Evolutionary conservation across 345 rosid genomes (phyloP).

Genomic region (Eutrema yunnanense): DNA sequence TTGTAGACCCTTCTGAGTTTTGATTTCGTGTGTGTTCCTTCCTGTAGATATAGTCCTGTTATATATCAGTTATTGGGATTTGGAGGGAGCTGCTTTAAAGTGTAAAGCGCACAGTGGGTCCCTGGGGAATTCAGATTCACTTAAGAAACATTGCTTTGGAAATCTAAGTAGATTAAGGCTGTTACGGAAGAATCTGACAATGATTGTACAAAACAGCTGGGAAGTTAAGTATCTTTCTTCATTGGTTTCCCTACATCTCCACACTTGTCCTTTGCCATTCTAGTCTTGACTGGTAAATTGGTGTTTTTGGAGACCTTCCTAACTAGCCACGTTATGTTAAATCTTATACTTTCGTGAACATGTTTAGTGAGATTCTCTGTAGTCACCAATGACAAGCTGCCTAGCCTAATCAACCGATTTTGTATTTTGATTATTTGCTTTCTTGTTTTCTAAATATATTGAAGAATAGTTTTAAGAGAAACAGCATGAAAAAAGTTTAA

Average conservation of each 20-base stretch:
- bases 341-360: neutral
- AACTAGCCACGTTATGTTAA: neutral
- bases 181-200: constrained; percentile 67
- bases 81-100: constrained; percentile 44
- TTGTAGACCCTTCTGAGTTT: constrained; percentile 27
- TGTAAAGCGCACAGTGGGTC: constrained; percentile 55
- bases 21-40: constrained; percentile 36
- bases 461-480: neutral
- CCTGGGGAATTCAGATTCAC: constrained; percentile 55
- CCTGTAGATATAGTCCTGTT: constrained; percentile 51
- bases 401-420: neutral
- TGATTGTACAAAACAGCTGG: constrained; percentile 45
- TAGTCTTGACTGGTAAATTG: constrained; percentile 4
- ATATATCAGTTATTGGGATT: constrained; percentile 46
- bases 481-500: neutral
- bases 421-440: neutral
- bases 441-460: neutral
- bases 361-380: constrained; percentile 6
- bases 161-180: constrained; percentile 62
- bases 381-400: constrained; percentile 3
- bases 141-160: constrained; percentile 49
- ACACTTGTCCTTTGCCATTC: constrained; percentile 24
- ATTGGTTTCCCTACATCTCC: constrained; percentile 37
- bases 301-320: neutral
- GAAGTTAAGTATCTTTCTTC: constrained; percentile 76